Evolutionary conservation across 257 asterid species (phyloP).

Genomic region (Echium plantagineum): DNA sequence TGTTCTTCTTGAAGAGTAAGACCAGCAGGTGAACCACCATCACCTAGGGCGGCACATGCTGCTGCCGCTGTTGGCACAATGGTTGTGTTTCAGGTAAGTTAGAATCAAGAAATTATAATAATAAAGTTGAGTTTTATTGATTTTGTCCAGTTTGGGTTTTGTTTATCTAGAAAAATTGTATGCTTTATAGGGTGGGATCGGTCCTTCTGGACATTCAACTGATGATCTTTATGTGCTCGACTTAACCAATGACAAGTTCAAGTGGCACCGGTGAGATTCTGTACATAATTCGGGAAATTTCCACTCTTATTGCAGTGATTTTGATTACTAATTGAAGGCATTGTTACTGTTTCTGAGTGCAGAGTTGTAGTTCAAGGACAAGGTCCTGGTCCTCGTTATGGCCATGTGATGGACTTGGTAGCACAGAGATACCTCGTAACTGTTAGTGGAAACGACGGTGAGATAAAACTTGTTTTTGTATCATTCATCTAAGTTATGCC

Average conservation of each 20-base stretch:
- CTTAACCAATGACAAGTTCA: conserved; percentile 82
- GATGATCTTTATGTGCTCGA: conserved; percentile 93
- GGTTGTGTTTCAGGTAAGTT: conserved; percentile 93
- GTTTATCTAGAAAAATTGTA: conserved; percentile 1
- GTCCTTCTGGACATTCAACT: conserved; percentile 98
- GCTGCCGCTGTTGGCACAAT: conserved; percentile 98
- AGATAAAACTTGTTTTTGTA: conserved; percentile 13
- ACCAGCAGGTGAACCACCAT: conserved; percentile 99
- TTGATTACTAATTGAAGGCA: neutral
- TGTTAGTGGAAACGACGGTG: conserved; percentile 94
- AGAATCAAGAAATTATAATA: conserved; percentile 5
- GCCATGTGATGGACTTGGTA: conserved; percentile 98
- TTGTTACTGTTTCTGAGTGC: conserved; percentile 13
- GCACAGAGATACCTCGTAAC: conserved; percentile 90
- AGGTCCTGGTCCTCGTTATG: conserved; percentile 98
- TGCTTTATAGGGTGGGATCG: conserved; percentile 85
- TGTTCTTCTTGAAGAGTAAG: conserved; percentile 36
- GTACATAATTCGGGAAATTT: conserved; percentile 5
- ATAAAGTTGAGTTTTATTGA: neutral
- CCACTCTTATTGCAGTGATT: neutral
- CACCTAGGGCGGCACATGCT: conserved; percentile 95
- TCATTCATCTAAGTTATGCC: neutral
- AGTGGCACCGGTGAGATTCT: conserved; percentile 88
- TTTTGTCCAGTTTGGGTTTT: conserved; percentile 5
- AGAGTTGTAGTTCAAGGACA: conserved; percentile 99